Evolutionary conservation across 352 stramenopile genomes (phyloP), one percentile per base, ranked within the genome.

Genomic region (Globisporangium irregulare): DNA sequence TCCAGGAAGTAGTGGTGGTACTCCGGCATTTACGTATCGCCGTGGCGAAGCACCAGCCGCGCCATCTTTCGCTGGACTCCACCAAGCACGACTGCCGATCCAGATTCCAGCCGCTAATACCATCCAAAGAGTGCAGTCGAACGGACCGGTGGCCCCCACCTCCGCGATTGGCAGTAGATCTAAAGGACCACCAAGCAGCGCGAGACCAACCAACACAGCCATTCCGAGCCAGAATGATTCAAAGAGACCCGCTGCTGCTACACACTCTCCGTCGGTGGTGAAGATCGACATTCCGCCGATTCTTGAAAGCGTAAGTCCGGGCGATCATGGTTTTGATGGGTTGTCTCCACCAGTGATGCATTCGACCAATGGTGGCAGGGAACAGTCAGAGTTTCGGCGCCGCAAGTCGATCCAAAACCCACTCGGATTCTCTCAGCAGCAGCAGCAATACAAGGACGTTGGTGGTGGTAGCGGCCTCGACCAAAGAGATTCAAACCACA

Each of bases 221-320:
- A 7, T 32, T 22, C 6, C 54, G 29, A 62, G 3, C 12, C 12
- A n/a, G 20, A 54, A 54, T 27, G 48, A 3, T 10, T 7, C 55
- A 27, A 18, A 20, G 12, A 54, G 22, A 41, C 14, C 38, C 7
- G n/a, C 38, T 41, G 41, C 22, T 22, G 20, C 15, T 29, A 5
- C 48, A 12, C 50, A 12, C 6, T 62, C 59, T 43, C 29, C 55
- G 8, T 56, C 38, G 4, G n/a, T 50, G n/a, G 66, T 71, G 25
- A 67, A 48, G 29, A 71, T 71, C 24, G 66, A 71, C 38, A 71
- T 71, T 6, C 66, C 66, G 4, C n/a, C 66, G 9, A 27, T 67
- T 9, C 25, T 71, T 18, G 38, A 48, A 22, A 46, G 18, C 36
- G 24, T 29, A 10, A n/a, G 15, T n/a, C 14, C 24, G 20, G 4